A percentile compares a stretch with the other conserved stretches of the same genome.
Evolutionary conservation across 768 basidiomycete genomes (phyloP).

Genomic region (Naganishia vishniacii): DNA sequence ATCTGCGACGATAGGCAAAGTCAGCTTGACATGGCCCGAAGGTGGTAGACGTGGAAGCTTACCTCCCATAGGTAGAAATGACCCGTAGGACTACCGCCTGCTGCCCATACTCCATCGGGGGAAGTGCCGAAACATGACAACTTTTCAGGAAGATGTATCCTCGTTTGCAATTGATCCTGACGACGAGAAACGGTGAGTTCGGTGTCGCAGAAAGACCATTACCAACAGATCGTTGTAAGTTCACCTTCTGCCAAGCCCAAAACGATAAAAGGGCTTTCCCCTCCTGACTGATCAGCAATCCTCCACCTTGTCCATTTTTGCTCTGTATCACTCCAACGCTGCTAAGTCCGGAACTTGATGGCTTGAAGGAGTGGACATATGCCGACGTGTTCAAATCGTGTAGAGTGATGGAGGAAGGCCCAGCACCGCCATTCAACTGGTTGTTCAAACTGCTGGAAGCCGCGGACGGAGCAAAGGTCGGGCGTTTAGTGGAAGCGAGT

Average conservation of each 20-base stretch:
- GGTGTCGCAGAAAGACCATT: neutral
- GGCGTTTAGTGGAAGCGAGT: conserved; percentile 25
- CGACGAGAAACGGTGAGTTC: conserved; percentile 20
- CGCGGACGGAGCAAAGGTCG: conserved; percentile 22
- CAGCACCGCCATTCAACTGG: conserved; percentile 41
- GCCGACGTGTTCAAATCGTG: conserved; percentile 64
- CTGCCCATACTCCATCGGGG: conserved; percentile 67
- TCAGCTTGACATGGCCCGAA: neutral
- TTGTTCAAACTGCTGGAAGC: conserved; percentile 38
- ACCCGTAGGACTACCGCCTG: conserved; percentile 80
- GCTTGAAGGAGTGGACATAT: conserved; percentile 66
- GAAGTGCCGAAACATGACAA: conserved; percentile 74
- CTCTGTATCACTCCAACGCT: conserved; percentile 68
- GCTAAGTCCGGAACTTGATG: conserved; percentile 61
- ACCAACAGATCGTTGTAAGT: conserved; percentile 20
- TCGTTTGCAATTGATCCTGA: conserved; percentile 81
- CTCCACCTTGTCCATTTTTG: conserved; percentile 61
- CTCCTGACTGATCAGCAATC: conserved; percentile 75
- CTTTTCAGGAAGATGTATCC: conserved; percentile 84
- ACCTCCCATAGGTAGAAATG: conserved; percentile 96
- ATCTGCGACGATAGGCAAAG: conserved; percentile 54
- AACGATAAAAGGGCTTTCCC: conserved; percentile 84
- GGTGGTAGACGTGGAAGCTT: conserved; percentile 41
- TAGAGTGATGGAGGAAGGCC: conserved; percentile 61
- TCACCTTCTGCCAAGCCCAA: conserved; percentile 88